Percentiles rank a stretch among this genome's conserved stretches.
These are phyloP conservation scores for Phytopythium ostracodes DNA, from an alignment of 352 stramenopile species.

Conservation along the genomic window DNA sequence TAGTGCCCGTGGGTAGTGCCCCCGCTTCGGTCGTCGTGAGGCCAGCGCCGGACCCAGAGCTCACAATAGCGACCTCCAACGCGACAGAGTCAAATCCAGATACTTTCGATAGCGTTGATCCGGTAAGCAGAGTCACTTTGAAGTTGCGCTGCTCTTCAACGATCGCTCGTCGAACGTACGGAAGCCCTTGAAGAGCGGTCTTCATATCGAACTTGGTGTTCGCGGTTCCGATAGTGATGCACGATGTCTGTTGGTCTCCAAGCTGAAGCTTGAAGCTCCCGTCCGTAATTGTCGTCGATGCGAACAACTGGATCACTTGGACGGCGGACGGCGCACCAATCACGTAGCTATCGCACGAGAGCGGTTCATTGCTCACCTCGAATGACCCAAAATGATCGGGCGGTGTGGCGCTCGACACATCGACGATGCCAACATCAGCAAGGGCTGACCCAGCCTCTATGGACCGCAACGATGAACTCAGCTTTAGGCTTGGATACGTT, in stretches of 20 bases:
- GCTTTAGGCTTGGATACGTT: slow-evolving; percentile 39
- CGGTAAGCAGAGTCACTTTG: slow-evolving; percentile 53
- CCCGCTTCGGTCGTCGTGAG: slow-evolving; percentile 30
- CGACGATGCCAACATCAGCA: slow-evolving; percentile 17
- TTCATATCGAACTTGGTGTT: slow-evolving; percentile 30
- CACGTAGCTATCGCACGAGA: slow-evolving; percentile 57
- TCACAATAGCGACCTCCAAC: slow-evolving; percentile 32
- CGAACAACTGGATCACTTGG: slow-evolving; percentile 73
- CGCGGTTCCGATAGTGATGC: slow-evolving; percentile 40
- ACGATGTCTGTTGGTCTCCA: slow-evolving; percentile 41
- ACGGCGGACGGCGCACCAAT: slow-evolving; percentile 51
- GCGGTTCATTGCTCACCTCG: slow-evolving; percentile 49
- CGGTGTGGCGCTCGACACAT: slow-evolving; percentile 19
- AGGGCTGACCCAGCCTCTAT: slow-evolving; percentile 29
- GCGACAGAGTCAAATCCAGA: slow-evolving; percentile 26
- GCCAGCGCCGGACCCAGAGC: slow-evolving; percentile 13
- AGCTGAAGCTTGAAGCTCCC: slow-evolving; percentile 55
- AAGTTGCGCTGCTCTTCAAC: slow-evolving; percentile 53
- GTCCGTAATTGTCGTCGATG: slow-evolving; percentile 48
- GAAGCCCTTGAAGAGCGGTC: slow-evolving; percentile 28
- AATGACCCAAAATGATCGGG: slow-evolving; percentile 44
- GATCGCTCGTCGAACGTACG: slow-evolving; percentile 37
- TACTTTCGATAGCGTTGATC: slow-evolving; percentile 35
- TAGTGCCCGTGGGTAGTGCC: slow-evolving; percentile 21
- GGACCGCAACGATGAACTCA: slow-evolving; percentile 47